Evolutionary conservation across 2,329 filamentous ascomycete species (phyloP).

Genomic region (Dothidotthia symphoricarpi): DNA sequence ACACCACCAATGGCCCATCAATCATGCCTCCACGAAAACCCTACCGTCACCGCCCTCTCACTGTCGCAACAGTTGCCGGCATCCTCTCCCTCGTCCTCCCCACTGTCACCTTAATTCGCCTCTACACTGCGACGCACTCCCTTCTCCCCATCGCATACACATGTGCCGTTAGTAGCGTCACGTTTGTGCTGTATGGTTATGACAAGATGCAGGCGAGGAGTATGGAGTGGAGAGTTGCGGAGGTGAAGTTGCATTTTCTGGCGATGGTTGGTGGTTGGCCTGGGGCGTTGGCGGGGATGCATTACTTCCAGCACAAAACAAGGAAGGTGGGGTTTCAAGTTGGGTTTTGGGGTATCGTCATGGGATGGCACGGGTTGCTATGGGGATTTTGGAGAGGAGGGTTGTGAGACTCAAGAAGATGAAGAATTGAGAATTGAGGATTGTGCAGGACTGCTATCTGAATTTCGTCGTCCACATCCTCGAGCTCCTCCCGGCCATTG

Average conservation of each 20-base stretch:
- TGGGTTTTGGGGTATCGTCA: slow-evolving; percentile 33
- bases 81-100: slow-evolving; percentile 51
- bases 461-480: too few relatives aligned
- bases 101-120: slow-evolving; percentile 52
- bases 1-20: slow-evolving; percentile 5
- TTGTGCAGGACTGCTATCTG: neutral
- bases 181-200: slow-evolving; percentile 37
- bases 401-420: neutral
- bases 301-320: slow-evolving; percentile 42
- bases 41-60: slow-evolving; percentile 26
- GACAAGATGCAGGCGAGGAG: slow-evolving; percentile 39
- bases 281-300: slow-evolving; percentile 33
- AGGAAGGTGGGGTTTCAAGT: slow-evolving; percentile 30
- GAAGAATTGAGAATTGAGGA: neutral
- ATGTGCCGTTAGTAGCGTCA: slow-evolving; percentile 18
- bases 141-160: slow-evolving; percentile 19
- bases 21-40: slow-evolving; percentile 13
- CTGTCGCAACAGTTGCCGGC: slow-evolving; percentile 25
- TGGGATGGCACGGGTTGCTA: slow-evolving; percentile 29
- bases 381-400: slow-evolving; percentile 23
- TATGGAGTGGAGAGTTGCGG: slow-evolving; percentile 33
- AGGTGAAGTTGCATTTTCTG: slow-evolving; percentile 30
- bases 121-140: slow-evolving; percentile 17
- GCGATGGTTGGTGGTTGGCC: slow-evolving; percentile 37
- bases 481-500: too few relatives aligned